A percentile compares a stretch with the other conserved stretches of the same genome.
These are phyloP conservation scores for Mycena sp. DNA, from an alignment of 1,284 basidiomycete genomes.

Conservation along the genomic window DNA sequence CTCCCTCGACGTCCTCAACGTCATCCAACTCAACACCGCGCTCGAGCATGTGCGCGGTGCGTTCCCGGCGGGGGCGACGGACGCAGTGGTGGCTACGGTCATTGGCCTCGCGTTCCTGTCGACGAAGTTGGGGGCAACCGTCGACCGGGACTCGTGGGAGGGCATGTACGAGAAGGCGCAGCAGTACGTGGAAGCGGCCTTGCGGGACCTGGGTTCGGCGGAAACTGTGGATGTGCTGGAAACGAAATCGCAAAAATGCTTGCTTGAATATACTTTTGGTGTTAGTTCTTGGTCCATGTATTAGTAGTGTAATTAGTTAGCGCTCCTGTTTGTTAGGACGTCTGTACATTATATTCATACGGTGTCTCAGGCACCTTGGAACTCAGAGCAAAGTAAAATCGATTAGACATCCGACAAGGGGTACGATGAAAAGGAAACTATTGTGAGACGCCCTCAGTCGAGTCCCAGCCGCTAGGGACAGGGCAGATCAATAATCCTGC, in stretches of 20 bases:
- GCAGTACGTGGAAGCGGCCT: constrained; percentile 19
- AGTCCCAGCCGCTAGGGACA: background rate
- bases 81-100: constrained; percentile 45
- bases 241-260: constrained; percentile 6
- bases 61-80: constrained; percentile 35
- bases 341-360: background rate
- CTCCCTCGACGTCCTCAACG: constrained; percentile 28
- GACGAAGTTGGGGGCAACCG: constrained; percentile 39
- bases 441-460: background rate
- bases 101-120: constrained; percentile 52
- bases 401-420: too few species aligned
- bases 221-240: constrained; percentile 14
- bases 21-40: constrained; percentile 34
- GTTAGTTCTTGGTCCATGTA: too few species aligned
- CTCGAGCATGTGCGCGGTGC: constrained; percentile 42
- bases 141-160: constrained; percentile 28
- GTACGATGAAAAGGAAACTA: background rate
- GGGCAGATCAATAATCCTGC: too few species aligned
- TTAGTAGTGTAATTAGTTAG: too few species aligned
- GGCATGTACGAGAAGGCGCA: constrained; percentile 31
- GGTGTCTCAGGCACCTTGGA: too few species aligned
- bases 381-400: too few species aligned
- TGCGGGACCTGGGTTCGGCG: background rate
- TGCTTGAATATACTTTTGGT: too few species aligned
- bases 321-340: too few species aligned